Evolutionary conservation across 2,329 filamentous ascomycete genomes (phyloP).

Genomic region (Fusarium sororula): DNA sequence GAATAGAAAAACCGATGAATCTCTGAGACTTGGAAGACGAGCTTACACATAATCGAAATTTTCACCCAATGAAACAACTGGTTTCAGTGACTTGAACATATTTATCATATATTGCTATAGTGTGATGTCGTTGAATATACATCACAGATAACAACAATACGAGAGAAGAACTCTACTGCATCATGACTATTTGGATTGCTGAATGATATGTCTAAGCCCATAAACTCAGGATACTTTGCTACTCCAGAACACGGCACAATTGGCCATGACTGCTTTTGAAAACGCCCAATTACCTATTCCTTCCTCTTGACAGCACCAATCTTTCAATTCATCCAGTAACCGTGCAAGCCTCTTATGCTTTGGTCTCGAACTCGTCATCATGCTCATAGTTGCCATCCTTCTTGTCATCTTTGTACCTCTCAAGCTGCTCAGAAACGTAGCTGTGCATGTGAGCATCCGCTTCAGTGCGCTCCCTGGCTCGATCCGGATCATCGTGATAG

Average conservation of each 20-base stretch:
- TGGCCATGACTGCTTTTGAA: slow-evolving; percentile 22
- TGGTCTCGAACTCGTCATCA: slow-evolving; percentile 60
- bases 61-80: neutral
- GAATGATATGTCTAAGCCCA: slow-evolving; percentile 17
- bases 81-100: neutral
- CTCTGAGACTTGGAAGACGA: slow-evolving; percentile 8
- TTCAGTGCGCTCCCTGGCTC: slow-evolving; percentile 58
- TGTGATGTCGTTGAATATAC: neutral
- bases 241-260: slow-evolving; percentile 6
- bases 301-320: slow-evolving; percentile 10
- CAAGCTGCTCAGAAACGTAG: slow-evolving; percentile 84
- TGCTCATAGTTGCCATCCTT: slow-evolving; percentile 39
- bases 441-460: slow-evolving; percentile 78
- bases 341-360: slow-evolving; percentile 37
- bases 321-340: neutral
- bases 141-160: neutral
- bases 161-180: neutral
- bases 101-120: neutral
- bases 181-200: slow-evolving; percentile 15
- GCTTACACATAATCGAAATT: neutral
- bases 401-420: slow-evolving; percentile 65
- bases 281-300: slow-evolving; percentile 25
- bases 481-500: slow-evolving; percentile 53
- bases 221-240: slow-evolving; percentile 13
- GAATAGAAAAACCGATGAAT: neutral